These are phyloP conservation scores for Pilasporangium apinafurcum DNA, from an alignment of 352 stramenopile species.

Conservation along the genomic window DNA sequence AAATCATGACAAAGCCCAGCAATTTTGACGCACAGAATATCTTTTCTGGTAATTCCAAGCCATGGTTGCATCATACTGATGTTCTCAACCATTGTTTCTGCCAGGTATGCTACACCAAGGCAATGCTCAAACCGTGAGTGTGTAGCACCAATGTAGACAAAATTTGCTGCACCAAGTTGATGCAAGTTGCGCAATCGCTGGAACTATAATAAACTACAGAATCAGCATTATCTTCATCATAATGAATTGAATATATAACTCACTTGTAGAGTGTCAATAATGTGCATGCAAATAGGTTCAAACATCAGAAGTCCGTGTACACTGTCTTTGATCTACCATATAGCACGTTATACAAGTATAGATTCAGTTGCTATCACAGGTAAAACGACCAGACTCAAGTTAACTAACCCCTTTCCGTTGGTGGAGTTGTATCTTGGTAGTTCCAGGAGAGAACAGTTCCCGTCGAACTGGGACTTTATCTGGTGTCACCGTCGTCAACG, in stretches of 20 bases:
- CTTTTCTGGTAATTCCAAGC: constrained; percentile 74
- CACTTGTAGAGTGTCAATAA: constrained; percentile 78
- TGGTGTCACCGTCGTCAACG: no score
- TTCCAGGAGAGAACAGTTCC: constrained; percentile 4
- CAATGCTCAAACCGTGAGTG: constrained; percentile 83
- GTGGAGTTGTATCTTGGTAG: constrained; percentile 14
- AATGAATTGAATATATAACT: neutral
- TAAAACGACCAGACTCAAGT: neutral
- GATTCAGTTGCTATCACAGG: no score
- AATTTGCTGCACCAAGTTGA: constrained; percentile 89
- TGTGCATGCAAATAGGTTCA: constrained; percentile 74
- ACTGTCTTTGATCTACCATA: constrained; percentile 67
- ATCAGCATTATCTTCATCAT: neutral
- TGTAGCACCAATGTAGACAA: constrained; percentile 85
- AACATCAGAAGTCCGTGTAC: constrained; percentile 74
- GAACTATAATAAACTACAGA: constrained; percentile 40
- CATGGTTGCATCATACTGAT: constrained; percentile 84
- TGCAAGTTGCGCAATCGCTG: constrained; percentile 93
- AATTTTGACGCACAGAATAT: constrained; percentile 76
- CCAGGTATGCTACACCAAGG: constrained; percentile 93
- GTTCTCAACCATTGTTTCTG: constrained; percentile 77
- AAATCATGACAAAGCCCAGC: constrained; percentile 77
- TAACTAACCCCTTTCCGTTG: constrained; percentile 40
- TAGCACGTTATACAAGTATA: no score
- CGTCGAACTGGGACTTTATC: no score